These are phyloP conservation scores for Penicillium thymicola DNA, from an alignment of 2,329 filamentous ascomycete species.

Conservation along the genomic window DNA sequence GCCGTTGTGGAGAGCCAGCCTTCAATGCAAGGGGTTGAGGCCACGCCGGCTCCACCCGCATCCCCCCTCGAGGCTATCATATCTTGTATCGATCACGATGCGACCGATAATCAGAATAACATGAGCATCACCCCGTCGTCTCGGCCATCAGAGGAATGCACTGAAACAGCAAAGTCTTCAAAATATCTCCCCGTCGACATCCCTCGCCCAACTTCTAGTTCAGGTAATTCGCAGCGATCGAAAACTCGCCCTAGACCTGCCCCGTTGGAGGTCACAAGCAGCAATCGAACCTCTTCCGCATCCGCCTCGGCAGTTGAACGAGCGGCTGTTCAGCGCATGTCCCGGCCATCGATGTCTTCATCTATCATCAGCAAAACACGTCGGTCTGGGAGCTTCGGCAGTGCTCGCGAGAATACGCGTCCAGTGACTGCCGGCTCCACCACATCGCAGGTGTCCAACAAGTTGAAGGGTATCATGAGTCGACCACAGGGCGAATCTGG, in stretches of 20 bases:
- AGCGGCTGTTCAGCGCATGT: slow-evolving; percentile 42
- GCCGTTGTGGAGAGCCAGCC: slow-evolving; percentile 18
- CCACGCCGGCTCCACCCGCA: slow-evolving; percentile 14
- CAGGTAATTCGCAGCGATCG: slow-evolving; percentile 29
- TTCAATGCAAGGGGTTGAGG: slow-evolving; percentile 28
- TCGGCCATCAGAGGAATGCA: background rate
- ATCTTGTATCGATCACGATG: slow-evolving; percentile 12
- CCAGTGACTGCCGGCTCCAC: slow-evolving; percentile 41
- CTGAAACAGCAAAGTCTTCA: background rate
- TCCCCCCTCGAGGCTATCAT: slow-evolving; percentile 23
- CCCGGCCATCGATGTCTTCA: slow-evolving; percentile 30
- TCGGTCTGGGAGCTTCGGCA: slow-evolving; percentile 41
- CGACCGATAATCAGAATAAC: slow-evolving; percentile 15
- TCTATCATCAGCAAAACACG: slow-evolving; percentile 28
- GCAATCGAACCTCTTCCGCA: slow-evolving; percentile 23
- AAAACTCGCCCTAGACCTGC: slow-evolving; percentile 27
- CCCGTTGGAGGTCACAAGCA: slow-evolving; percentile 22
- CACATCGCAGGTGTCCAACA: slow-evolving; percentile 40
- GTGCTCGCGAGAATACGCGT: slow-evolving; percentile 34
- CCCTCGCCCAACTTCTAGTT: slow-evolving; percentile 27
- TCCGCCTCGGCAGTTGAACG: slow-evolving; percentile 30
- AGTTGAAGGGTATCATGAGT: slow-evolving; percentile 43
- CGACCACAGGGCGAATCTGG: slow-evolving; percentile 30
- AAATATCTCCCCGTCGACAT: slow-evolving; percentile 9
- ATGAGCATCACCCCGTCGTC: slow-evolving; percentile 9